phyloP scores from a whole-genome alignment of 768 basidiomycete species.

The Auriscalpium vulgare region DNA sequence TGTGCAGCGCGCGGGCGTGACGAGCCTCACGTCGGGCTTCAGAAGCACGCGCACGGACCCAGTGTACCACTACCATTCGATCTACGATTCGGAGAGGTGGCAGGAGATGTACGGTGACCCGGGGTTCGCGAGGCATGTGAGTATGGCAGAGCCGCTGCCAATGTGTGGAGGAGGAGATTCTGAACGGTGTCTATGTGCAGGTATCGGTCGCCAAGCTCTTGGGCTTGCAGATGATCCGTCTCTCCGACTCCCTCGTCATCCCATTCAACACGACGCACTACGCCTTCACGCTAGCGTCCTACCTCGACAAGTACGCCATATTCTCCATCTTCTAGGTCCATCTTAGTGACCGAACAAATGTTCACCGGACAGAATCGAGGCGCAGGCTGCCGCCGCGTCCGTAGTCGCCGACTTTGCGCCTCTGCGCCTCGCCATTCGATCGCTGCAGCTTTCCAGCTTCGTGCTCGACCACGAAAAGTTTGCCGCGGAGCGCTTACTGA shows the following conservation, averaged over 20 bases:
- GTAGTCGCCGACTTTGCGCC: conserved; percentile 4
- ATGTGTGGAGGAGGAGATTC: too few species aligned
- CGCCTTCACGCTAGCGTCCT: conserved; percentile 41
- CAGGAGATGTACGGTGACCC: conserved; percentile 59
- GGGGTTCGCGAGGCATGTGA: conserved; percentile 49
- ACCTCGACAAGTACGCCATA: conserved; percentile 41
- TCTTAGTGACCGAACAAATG: background rate
- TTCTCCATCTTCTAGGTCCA: background rate
- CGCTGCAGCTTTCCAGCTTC: conserved; percentile 12
- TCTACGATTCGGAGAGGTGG: conserved; percentile 53
- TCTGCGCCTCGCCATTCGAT: conserved; percentile 13
- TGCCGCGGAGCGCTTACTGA: conserved; percentile 7
- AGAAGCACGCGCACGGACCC: conserved; percentile 31
- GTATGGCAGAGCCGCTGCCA: too few species aligned
- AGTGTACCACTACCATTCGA: conserved; percentile 56
- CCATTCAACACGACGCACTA: conserved; percentile 69
- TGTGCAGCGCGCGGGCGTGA: conserved; percentile 65
- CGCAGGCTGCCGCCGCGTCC: conserved; percentile 8
- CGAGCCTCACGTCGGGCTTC: conserved; percentile 25
- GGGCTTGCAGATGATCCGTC: conserved; percentile 45
- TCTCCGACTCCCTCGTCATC: conserved; percentile 46
- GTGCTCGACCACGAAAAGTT: conserved; percentile 10
- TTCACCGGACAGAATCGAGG: conserved; percentile 38
- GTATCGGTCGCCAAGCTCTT: conserved; percentile 53
- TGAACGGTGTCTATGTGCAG: conserved; percentile 17